phyloP scores from a whole-genome alignment of 192 early-diverging fungal genomes.

The Umbelopsis sp. region DNA sequence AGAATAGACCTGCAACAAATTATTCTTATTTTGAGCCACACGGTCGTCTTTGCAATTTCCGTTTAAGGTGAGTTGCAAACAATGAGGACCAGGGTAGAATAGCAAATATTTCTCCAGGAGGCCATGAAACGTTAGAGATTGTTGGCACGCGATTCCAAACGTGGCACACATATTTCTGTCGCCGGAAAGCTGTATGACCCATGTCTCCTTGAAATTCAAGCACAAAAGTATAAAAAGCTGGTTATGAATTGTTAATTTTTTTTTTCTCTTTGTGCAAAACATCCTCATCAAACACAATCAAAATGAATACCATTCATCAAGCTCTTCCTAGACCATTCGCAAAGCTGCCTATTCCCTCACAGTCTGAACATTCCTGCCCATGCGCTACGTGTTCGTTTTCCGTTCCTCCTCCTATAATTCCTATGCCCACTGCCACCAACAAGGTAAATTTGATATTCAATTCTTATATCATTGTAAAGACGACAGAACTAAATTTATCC shows the following conservation, averaged over 20 bases:
- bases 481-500: background rate
- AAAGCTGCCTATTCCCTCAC: background rate
- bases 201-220: background rate
- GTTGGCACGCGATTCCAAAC: constrained; percentile 20
- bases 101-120: constrained; percentile 12
- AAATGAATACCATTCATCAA: constrained; percentile 9
- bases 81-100: constrained; percentile 8
- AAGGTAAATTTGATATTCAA: background rate
- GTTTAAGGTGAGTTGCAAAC: constrained; percentile 3
- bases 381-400: background rate
- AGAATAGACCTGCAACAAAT: background rate
- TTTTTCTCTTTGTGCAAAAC: background rate
- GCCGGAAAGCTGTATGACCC: background rate
- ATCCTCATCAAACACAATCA: background rate
- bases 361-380: background rate
- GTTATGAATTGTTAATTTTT: background rate
- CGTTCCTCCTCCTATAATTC: background rate
- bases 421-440: background rate
- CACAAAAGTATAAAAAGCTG: background rate
- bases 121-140: constrained; percentile 12
- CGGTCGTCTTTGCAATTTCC: background rate
- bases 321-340: constrained; percentile 11
- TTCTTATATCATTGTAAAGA: background rate
- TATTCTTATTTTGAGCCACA: constrained; percentile 13
- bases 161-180: constrained; percentile 9